Percentiles rank a stretch among this genome's conserved stretches.
Evolutionary conservation across 2,329 filamentous ascomycete species (phyloP).

Genomic region (Alternaria dauci): DNA sequence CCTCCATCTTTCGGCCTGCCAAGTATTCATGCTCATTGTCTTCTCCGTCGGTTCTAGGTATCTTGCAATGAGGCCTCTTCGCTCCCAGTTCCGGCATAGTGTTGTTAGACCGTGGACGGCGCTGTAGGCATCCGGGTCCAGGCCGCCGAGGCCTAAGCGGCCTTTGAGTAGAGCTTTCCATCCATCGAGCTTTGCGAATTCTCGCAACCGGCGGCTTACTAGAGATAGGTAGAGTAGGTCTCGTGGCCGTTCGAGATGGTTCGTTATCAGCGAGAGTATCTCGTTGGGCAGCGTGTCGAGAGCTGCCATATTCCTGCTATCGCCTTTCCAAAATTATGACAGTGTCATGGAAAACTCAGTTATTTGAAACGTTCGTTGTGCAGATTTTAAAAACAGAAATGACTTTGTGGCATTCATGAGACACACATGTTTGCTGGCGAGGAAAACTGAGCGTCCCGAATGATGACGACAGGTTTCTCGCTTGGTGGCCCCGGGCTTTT

Average conservation of each 20-base stretch:
- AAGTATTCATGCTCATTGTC: slow-evolving; percentile 49
- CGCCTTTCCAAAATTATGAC: not conserved
- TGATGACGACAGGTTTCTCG: slow-evolving; percentile 32
- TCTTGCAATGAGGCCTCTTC: slow-evolving; percentile 63
- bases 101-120: slow-evolving; percentile 64
- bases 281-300: slow-evolving; percentile 44
- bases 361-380: not conserved
- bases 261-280: slow-evolving; percentile 42
- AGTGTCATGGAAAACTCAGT: not conserved
- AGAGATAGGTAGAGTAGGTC: slow-evolving; percentile 39
- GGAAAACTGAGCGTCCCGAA: slow-evolving; percentile 19
- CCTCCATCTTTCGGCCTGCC: slow-evolving; percentile 50
- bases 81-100: slow-evolving; percentile 65
- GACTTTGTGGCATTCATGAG: slow-evolving; percentile 3
- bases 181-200: slow-evolving; percentile 42
- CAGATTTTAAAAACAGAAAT: not conserved
- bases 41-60: slow-evolving; percentile 57
- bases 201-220: slow-evolving; percentile 31
- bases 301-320: slow-evolving; percentile 25
- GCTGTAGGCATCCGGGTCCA: slow-evolving; percentile 39
- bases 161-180: slow-evolving; percentile 47
- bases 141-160: slow-evolving; percentile 35
- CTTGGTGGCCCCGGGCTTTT: slow-evolving; percentile 9
- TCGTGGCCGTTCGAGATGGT: slow-evolving; percentile 38
- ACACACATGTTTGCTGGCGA: slow-evolving; percentile 13